phyloP scores from a whole-genome alignment of 768 basidiomycete species.

The Mycena amicta region DNA sequence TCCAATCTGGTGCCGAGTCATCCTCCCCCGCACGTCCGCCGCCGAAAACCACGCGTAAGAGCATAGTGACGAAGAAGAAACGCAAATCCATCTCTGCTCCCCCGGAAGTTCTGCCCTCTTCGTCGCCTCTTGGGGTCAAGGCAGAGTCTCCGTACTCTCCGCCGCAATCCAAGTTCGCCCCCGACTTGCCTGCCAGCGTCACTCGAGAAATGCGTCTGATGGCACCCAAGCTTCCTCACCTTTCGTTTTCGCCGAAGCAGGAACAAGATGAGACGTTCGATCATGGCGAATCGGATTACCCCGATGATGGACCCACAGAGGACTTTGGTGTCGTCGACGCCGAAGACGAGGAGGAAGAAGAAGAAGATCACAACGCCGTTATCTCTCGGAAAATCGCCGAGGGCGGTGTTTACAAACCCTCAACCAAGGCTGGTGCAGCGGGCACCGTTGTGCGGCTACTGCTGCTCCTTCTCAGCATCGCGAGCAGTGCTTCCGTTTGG shows the following conservation, averaged over 20 bases:
- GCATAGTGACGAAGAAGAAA: conserved; percentile 46
- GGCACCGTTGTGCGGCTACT: conserved; percentile 46
- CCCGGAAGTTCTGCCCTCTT: conserved; percentile 52
- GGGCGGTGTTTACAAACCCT: conserved; percentile 26
- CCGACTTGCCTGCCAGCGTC: conserved; percentile 44
- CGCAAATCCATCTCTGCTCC: conserved; percentile 77
- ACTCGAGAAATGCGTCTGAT: conserved; percentile 32
- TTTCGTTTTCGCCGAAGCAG: conserved; percentile 24
- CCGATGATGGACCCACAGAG: conserved; percentile 16
- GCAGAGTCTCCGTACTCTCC: conserved; percentile 40
- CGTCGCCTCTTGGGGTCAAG: conserved; percentile 39
- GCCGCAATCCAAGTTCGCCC: conserved; percentile 59
- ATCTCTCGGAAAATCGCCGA: conserved; percentile 43
- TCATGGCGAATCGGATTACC: conserved; percentile 16
- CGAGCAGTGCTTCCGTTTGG: conserved; percentile 36
- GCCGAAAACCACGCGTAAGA: conserved; percentile 51
- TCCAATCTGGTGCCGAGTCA: conserved; percentile 89
- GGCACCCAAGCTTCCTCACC: conserved; percentile 22
- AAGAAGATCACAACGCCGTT: conserved; percentile 27
- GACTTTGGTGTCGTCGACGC: conserved; percentile 8
- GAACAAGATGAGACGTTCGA: conserved; percentile 31
- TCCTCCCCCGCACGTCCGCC: conserved; percentile 74
- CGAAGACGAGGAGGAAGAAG: conserved; percentile 13
- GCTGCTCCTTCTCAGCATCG: conserved; percentile 36
- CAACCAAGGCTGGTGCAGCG: conserved; percentile 22